Percentiles rank a stretch among this genome's conserved stretches.
Evolutionary conservation across 208 protist species (phyloP).

Genomic region (Leishmania mexicana): DNA sequence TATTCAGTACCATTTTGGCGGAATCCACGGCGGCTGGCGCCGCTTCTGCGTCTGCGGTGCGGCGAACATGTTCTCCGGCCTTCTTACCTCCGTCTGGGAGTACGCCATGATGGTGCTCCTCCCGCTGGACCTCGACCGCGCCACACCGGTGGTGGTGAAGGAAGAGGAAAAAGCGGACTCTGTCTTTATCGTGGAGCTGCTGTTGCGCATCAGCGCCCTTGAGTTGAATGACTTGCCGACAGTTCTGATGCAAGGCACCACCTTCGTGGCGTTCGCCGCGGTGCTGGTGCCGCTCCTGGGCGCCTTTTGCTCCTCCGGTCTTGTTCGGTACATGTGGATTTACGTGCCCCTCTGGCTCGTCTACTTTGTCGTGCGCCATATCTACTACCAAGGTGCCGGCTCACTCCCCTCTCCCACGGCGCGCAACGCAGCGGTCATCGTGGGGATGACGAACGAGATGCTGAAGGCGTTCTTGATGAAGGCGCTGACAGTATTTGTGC

Average conservation of each 20-base stretch:
- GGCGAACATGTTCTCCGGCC: constrained; percentile 56
- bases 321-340: constrained; percentile 42
- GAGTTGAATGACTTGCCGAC: constrained; percentile 60
- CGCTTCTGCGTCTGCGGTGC: constrained; percentile 58
- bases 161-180: constrained; percentile 53
- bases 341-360: constrained; percentile 37
- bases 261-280: constrained; percentile 58
- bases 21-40: constrained; percentile 53
- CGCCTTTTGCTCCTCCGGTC: constrained; percentile 41
- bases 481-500: constrained; percentile 47
- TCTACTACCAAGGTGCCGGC: constrained; percentile 44
- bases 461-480: constrained; percentile 50
- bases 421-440: constrained; percentile 19
- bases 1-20: constrained; percentile 61
- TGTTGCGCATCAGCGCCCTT: constrained; percentile 47
- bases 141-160: constrained; percentile 18
- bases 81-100: constrained; percentile 61
- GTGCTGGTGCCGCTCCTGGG: constrained; percentile 49
- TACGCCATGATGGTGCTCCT: constrained; percentile 47
- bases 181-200: constrained; percentile 59
- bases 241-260: constrained; percentile 58
- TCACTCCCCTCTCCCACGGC: constrained; percentile 10
- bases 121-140: constrained; percentile 32
- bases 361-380: constrained; percentile 34
- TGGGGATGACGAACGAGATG: constrained; percentile 41